phyloP scores from a whole-genome alignment of 2,329 filamentous ascomycete species.

The Venturia carpophila region DNA sequence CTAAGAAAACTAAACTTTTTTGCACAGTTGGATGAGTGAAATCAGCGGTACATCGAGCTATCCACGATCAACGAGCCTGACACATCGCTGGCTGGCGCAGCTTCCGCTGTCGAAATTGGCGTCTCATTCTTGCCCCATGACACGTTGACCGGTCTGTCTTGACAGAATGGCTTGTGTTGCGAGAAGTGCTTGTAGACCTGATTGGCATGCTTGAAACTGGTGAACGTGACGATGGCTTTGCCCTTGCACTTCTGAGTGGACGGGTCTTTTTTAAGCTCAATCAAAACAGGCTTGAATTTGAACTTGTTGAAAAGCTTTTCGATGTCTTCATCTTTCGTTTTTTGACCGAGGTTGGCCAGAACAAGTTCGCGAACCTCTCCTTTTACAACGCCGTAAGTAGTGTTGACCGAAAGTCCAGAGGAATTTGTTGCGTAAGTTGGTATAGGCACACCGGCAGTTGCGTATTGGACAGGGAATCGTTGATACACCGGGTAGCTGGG shows the following conservation, averaged over 20 bases:
- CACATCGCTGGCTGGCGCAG: background rate
- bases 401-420: constrained; percentile 31
- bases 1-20: background rate
- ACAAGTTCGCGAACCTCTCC: constrained; percentile 34
- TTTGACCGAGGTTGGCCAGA: constrained; percentile 22
- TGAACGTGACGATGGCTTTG: constrained; percentile 5
- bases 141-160: background rate
- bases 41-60: constrained; percentile 5
- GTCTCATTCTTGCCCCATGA: constrained; percentile 1
- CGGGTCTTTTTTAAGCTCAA: background rate
- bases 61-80: constrained; percentile 2
- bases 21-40: background rate
- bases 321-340: background rate
- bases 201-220: constrained; percentile 8
- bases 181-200: constrained; percentile 4
- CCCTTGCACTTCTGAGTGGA: constrained; percentile 9
- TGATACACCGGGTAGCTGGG: constrained; percentile 3
- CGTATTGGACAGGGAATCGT: constrained; percentile 3
- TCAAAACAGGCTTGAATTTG: background rate
- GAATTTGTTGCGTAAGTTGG: constrained; percentile 28
- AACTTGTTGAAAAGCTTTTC: constrained; percentile 9
- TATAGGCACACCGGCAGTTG: constrained; percentile 16
- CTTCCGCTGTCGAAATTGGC: background rate
- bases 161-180: constrained; percentile 10
- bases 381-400: constrained; percentile 29